These are phyloP conservation scores for Syzygium syzygioides DNA, from an alignment of 441 rosid species.

Conservation along the genomic window DNA sequence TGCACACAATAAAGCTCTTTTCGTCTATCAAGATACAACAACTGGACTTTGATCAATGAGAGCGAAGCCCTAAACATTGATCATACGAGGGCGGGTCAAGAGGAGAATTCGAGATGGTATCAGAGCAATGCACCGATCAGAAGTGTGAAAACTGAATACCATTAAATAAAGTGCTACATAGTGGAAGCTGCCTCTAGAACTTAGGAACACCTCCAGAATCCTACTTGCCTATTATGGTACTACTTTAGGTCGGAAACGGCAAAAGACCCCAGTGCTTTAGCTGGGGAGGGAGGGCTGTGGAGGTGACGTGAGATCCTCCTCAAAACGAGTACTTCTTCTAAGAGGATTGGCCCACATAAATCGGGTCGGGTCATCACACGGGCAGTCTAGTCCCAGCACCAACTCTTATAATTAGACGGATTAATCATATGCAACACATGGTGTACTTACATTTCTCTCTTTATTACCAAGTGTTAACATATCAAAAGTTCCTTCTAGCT, in stretches of 20 bases:
- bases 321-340: background rate
- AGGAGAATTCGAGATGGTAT: background rate
- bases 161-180: background rate
- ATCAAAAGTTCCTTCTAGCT: background rate
- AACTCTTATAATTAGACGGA: no score
- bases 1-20: no score
- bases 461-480: constrained; percentile 5
- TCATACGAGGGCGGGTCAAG: background rate
- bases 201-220: background rate
- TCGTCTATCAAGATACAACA: no score
- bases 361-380: background rate
- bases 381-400: background rate
- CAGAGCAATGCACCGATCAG: no score
- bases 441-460: background rate
- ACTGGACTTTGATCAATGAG: background rate
- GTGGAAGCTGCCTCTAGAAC: background rate
- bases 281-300: background rate
- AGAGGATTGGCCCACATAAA: background rate
- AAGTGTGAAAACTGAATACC: no score
- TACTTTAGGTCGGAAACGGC: background rate
- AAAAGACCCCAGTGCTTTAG: background rate
- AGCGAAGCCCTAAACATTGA: background rate
- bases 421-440: background rate
- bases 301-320: background rate
- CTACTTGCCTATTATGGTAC: background rate